Percentiles rank a stretch among this genome's conserved stretches.
Evolutionary conservation across 805 yeast species (phyloP).

Genomic region (Yarrowia yakushimensis): DNA sequence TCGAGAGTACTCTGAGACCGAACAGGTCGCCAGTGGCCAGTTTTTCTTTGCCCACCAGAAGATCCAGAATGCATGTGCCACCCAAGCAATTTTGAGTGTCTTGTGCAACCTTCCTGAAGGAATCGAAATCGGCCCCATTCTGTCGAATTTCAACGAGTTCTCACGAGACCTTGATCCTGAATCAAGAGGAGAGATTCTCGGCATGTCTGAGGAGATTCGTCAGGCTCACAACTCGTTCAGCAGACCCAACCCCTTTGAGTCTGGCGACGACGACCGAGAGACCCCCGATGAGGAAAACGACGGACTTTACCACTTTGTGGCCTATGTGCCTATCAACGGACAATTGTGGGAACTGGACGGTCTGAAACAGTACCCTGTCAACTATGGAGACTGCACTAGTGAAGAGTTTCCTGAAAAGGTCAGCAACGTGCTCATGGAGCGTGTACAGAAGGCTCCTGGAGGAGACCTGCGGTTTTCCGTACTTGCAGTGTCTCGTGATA

Average conservation of each 20-base stretch:
- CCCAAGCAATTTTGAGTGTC: constrained; percentile 62
- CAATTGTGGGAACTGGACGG: constrained; percentile 62
- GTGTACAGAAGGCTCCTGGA: constrained; percentile 47
- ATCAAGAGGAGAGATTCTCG: constrained; percentile 57
- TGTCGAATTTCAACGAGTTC: constrained; percentile 49
- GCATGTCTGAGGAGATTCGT: constrained; percentile 56
- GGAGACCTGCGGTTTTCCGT: constrained; percentile 56
- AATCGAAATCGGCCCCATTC: constrained; percentile 48
- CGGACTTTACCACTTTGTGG: constrained; percentile 59
- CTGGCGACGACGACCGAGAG: constrained; percentile 27
- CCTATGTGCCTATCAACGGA: constrained; percentile 48
- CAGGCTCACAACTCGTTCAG: constrained; percentile 59
- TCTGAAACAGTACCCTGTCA: constrained; percentile 52
- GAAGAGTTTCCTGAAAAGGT: constrained; percentile 45
- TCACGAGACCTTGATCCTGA: constrained; percentile 52
- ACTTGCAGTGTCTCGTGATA: constrained; percentile 52
- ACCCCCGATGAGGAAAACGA: constrained; percentile 43
- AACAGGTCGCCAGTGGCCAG: constrained; percentile 30
- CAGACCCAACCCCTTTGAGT: constrained; percentile 47
- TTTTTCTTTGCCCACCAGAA: constrained; percentile 63
- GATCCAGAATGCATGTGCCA: constrained; percentile 70
- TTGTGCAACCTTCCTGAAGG: constrained; percentile 45
- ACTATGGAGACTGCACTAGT: constrained; percentile 46
- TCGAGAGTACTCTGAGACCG: constrained; percentile 44
- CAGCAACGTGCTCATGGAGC: constrained; percentile 45